Base-by-base conservation (phyloP, 2,329 filamentous ascomycete genomes). In the Xylariomycetidae sp. region DNA sequence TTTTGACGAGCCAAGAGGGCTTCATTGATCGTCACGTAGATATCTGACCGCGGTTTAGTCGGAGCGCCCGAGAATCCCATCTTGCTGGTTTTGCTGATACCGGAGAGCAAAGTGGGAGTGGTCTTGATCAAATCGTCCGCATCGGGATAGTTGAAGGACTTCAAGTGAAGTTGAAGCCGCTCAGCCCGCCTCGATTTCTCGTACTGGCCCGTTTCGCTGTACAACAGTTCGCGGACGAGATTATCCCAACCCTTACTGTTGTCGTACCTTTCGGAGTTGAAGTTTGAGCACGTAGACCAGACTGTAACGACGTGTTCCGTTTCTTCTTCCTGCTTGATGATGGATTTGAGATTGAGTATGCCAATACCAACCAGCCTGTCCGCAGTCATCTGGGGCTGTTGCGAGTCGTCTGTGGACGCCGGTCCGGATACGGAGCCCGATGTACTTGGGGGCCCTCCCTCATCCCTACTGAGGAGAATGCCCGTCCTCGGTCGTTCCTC, bases 41-140 rank as follows among this genome's bases (percentile, higher is more conserved):
- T 96, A 57, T 98, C 93, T 9, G 88, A 95, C 49, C 93, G 74
- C 12, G 84, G 72, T 54, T 87, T 89, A 0, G 83, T 88, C 0
- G 92, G 90, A 2, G 89, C 89, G 10, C 89, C 89, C 4, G 90
- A 86, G 56, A 98, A 96, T 2, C 89, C 92, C 58, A 96, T 89
- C 56, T 92, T 92, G 49, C 72, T 82, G 1, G 89, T 94, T 57
- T 83, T 83, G 37, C 72, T 72, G 39, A 96, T 76, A 32, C 83
- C 81, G 31, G 93, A 82, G 10, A 98, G 75, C 10, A 93, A 64
- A 0, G 90, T 96, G 0, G 92, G 92, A 3, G 87, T 95, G 29
- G 82, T 79, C 51, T 84, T 86, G 52, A 96, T 83, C 25, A 98
- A 72, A 0, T 65, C 68, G 44, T 94, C 87, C 1, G 87, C 79